Evolutionary conservation across 352 stramenopile species (phyloP).

Genomic region (Phytophthora kernoviae): DNA sequence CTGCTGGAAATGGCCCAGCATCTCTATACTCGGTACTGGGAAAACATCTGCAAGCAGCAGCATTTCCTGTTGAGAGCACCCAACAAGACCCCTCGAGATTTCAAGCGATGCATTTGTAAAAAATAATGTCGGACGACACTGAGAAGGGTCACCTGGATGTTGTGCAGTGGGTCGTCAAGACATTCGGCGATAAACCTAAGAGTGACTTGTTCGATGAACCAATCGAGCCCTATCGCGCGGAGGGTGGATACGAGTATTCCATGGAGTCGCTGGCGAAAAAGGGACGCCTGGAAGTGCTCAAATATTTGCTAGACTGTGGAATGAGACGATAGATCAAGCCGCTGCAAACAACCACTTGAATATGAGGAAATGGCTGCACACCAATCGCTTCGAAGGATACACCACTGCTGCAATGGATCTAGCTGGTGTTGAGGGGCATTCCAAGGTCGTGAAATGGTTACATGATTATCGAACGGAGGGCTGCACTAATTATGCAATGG

Average conservation of each 20-base stretch:
- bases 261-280: background rate
- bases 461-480: background rate
- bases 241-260: background rate
- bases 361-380: background rate
- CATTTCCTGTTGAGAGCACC: background rate
- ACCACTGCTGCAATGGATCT: background rate
- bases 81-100: background rate
- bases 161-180: background rate
- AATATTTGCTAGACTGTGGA: background rate
- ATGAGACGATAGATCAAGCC: slow-evolving; percentile 3
- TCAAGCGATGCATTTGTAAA: background rate
- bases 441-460: background rate
- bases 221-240: background rate
- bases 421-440: background rate
- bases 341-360: background rate
- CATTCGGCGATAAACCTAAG: background rate
- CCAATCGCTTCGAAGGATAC: background rate
- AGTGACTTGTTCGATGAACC: background rate
- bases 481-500: background rate
- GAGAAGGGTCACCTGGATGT: background rate
- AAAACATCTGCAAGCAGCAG: background rate
- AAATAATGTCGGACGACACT: background rate
- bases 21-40: slow-evolving; percentile 1
- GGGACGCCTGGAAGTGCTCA: background rate
- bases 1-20: slow-evolving; percentile 2